phyloP scores from a whole-genome alignment of 768 basidiomycete species.

The Inosperma sp. region DNA sequence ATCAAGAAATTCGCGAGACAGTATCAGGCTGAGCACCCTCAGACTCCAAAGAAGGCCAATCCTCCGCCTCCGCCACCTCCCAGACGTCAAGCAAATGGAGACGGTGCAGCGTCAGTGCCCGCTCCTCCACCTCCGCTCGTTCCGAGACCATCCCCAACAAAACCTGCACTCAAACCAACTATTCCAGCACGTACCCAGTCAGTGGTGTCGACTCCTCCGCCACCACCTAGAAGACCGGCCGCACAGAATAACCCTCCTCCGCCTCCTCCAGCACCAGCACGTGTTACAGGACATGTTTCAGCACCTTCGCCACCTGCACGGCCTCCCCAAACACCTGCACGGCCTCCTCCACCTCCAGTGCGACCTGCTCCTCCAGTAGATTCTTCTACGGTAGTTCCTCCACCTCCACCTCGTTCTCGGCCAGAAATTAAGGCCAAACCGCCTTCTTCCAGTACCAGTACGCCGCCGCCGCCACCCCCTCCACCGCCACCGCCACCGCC shows the following conservation, averaged over 20 bases:
- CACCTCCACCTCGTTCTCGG: conserved; percentile 35
- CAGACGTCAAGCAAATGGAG: too few relatives aligned
- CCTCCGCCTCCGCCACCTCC: conserved; percentile 34
- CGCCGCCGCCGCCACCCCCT: conserved; percentile 36
- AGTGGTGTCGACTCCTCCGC: conserved; percentile 16
- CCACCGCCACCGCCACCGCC: conserved; percentile 40
- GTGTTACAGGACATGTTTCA: conserved; percentile 16
- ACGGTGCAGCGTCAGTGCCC: conserved; percentile 16
- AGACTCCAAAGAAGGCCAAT: conserved; percentile 40
- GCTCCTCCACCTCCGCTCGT: conserved; percentile 35
- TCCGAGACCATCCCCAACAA: conserved; percentile 21
- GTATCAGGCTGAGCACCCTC: conserved; percentile 35
- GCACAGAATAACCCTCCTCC: conserved; percentile 13
- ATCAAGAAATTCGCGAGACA: conserved; percentile 78
- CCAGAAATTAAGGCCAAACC: too few relatives aligned
- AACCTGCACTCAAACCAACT: conserved; percentile 15
- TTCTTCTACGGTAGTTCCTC: conserved; percentile 31
- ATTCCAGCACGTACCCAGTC: conserved; percentile 25
- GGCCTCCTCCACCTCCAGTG: conserved; percentile 28
- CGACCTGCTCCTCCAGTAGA: conserved; percentile 28
- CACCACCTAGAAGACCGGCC: conserved; percentile 27
- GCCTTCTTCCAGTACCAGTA: too few relatives aligned
- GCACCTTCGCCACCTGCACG: conserved; percentile 32
- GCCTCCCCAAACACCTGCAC: conserved; percentile 29
- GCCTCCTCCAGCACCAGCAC: conserved; percentile 20